Evolutionary conservation across 1,284 basidiomycete species (phyloP).

Genomic region (Taiwanofungus camphoratus): DNA sequence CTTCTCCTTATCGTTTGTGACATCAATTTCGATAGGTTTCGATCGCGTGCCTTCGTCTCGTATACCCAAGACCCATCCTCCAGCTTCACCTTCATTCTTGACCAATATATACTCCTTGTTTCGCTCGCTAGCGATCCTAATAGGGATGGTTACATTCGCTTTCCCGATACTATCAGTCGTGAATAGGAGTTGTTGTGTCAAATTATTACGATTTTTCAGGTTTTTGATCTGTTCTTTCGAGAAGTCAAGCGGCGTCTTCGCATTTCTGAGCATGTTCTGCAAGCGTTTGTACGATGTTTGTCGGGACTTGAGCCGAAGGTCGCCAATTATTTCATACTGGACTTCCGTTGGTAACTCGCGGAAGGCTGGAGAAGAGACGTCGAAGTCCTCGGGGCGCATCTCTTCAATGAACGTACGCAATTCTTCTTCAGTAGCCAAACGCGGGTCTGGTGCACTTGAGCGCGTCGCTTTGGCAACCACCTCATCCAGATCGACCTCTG

Average conservation of each 20-base stretch:
- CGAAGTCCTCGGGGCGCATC: slow-evolving; percentile 89
- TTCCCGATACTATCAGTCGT: slow-evolving; percentile 94
- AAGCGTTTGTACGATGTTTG: slow-evolving; percentile 91
- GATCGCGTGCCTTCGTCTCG: slow-evolving; percentile 71
- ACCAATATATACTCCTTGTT: slow-evolving; percentile 93
- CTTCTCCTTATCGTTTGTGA: slow-evolving; percentile 32
- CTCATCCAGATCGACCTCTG: slow-evolving; percentile 64
- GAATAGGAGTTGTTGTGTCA: slow-evolving; percentile 92
- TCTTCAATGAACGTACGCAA: slow-evolving; percentile 87
- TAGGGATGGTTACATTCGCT: slow-evolving; percentile 84
- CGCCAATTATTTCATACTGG: slow-evolving; percentile 98
- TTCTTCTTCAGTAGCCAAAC: slow-evolving; percentile 92
- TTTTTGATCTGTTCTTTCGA: slow-evolving; percentile 92
- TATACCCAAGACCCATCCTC: slow-evolving; percentile 93
- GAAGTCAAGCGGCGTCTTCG: slow-evolving; percentile 89
- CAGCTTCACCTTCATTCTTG: slow-evolving; percentile 80
- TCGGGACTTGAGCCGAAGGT: slow-evolving; percentile 87
- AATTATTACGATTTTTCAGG: slow-evolving; percentile 81
- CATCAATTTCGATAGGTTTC: slow-evolving; percentile 86
- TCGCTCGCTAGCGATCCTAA: slow-evolving; percentile 90
- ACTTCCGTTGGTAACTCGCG: slow-evolving; percentile 91
- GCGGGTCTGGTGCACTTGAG: slow-evolving; percentile 69
- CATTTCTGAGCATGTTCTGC: slow-evolving; percentile 82
- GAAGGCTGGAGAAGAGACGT: slow-evolving; percentile 85
- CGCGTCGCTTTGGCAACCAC: slow-evolving; percentile 54